Conservation (phyloP, 805 yeast genomes). For the Yamadazyma philogaea region DNA sequence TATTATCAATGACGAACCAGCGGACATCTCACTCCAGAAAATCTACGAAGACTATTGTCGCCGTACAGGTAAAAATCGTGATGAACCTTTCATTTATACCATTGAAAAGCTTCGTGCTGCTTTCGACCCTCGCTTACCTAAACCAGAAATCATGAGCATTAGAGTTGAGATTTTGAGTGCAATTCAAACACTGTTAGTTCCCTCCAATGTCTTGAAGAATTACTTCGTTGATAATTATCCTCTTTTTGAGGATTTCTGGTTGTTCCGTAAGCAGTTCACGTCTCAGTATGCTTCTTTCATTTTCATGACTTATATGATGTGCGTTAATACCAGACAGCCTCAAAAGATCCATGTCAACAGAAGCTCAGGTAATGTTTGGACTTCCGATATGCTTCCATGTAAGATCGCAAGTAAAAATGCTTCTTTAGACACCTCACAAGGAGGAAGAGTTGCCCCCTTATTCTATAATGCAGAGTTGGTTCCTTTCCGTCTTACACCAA, state of each 20-base stretch:
- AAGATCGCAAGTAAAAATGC: constrained; percentile 61
- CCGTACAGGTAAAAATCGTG: constrained; percentile 68
- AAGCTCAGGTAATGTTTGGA: constrained; percentile 85
- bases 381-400: constrained; percentile 93
- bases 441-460: constrained; percentile 67
- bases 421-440: constrained; percentile 44
- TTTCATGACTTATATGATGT: constrained; percentile 91
- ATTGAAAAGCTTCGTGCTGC: constrained; percentile 87
- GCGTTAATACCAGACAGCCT: constrained; percentile 89
- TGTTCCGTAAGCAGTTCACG: constrained; percentile 91
- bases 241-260: constrained; percentile 92
- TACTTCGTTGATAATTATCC: constrained; percentile 69
- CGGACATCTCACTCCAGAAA: constrained; percentile 72
- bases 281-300: constrained; percentile 92
- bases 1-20: constrained; percentile 76
- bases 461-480: constrained; percentile 90
- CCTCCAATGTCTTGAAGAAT: constrained; percentile 76
- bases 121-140: constrained; percentile 87
- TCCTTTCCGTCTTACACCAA: constrained; percentile 95
- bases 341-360: constrained; percentile 83
- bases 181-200: constrained; percentile 83
- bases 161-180: constrained; percentile 90
- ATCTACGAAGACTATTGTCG: constrained; percentile 87
- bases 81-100: constrained; percentile 85
- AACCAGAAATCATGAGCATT: constrained; percentile 85